Conservation (phyloP, 371 early-diverging fungal species). For the Circinella umbellata region DNA sequence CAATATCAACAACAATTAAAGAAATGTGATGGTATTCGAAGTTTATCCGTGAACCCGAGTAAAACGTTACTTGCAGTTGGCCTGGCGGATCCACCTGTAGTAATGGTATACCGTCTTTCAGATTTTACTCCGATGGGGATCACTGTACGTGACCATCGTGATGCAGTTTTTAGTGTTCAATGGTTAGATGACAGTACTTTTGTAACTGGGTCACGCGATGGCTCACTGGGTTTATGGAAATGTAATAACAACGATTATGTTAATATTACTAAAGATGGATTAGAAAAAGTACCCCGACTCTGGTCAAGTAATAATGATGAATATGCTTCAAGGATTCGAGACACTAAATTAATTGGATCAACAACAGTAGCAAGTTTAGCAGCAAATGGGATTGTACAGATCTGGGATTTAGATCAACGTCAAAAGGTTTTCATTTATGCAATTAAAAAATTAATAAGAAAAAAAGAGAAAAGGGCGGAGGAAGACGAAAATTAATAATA, state of each 20-base stretch:
- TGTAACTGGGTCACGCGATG: slow-evolving; percentile 67
- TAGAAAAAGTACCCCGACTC: neutral
- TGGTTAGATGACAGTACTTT: slow-evolving; percentile 61
- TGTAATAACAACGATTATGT: neutral
- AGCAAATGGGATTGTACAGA: slow-evolving; percentile 42
- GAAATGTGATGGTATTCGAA: slow-evolving; percentile 62
- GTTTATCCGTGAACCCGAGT: slow-evolving; percentile 64
- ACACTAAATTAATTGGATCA: slow-evolving; percentile 8
- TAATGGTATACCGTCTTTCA: slow-evolving; percentile 54
- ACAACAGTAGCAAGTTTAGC: slow-evolving; percentile 25
- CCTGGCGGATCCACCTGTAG: slow-evolving; percentile 57
- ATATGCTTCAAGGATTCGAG: slow-evolving; percentile 6
- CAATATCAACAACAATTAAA: slow-evolving; percentile 3
- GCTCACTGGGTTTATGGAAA: slow-evolving; percentile 46
- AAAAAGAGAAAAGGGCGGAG: too few species aligned
- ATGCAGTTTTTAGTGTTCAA: slow-evolving; percentile 66
- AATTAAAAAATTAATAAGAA: slow-evolving; percentile 14
- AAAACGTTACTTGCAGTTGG: slow-evolving; percentile 67
- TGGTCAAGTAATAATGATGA: slow-evolving; percentile 18
- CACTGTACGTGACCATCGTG: slow-evolving; percentile 52
- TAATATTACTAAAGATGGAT: neutral
- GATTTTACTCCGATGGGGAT: slow-evolving; percentile 35
- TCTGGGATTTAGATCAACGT: slow-evolving; percentile 43
- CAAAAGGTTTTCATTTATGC: slow-evolving; percentile 12
- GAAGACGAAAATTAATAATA: too few species aligned